These are phyloP conservation scores for Fusarium ramigenum DNA, from an alignment of 2,329 filamentous ascomycete genomes.

Conservation along the genomic window DNA sequence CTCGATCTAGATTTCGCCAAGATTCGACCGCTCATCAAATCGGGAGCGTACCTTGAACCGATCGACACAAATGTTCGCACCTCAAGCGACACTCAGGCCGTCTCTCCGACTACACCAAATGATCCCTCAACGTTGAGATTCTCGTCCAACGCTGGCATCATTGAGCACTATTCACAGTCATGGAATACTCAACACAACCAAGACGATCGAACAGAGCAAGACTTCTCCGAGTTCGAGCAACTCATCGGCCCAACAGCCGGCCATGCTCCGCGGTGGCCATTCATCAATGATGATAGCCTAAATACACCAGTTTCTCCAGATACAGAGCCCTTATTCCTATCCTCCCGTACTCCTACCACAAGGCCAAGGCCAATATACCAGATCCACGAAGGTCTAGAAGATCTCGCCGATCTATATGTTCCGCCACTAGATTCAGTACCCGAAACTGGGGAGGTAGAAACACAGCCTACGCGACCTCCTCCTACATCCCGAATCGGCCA, in stretches of 20 bases:
- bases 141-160: constrained; percentile 21
- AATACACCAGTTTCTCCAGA: not conserved
- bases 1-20: constrained; percentile 23
- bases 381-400: constrained; percentile 7
- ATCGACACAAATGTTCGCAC: not conserved
- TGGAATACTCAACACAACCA: constrained; percentile 1
- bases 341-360: not conserved
- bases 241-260: not conserved
- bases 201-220: not conserved
- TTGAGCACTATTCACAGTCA: constrained; percentile 18
- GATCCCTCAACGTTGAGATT: constrained; percentile 1
- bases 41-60: not conserved
- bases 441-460: not conserved
- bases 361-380: not conserved
- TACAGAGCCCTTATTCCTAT: not conserved
- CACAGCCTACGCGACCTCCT: not conserved
- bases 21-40: constrained; percentile 1
- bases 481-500: not conserved
- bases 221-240: not conserved
- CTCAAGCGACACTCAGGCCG: not conserved
- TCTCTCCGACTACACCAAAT: not conserved
- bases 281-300: constrained; percentile 23
- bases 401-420: constrained; percentile 2
- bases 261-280: constrained; percentile 21
- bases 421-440: not conserved